A percentile compares a stretch with the other conserved stretches of the same genome.
Evolutionary conservation across 208 protist species (phyloP).

Genomic region (Angomonas ambiguus): DNA sequence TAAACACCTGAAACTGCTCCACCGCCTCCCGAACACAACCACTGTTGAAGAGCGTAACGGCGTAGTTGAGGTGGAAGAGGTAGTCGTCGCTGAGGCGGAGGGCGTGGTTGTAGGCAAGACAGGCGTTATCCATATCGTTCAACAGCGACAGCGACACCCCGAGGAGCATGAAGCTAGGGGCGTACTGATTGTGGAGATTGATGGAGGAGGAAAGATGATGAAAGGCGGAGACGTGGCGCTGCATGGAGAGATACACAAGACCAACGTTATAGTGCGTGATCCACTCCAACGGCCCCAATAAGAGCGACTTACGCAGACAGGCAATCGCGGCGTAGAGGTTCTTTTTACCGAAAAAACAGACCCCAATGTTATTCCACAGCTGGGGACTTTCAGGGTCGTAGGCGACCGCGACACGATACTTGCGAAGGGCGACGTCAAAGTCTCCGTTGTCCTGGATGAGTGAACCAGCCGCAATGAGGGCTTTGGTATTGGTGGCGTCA

Average conservation of each 20-base stretch:
- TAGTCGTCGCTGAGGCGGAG: constrained; percentile 81
- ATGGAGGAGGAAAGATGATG: constrained; percentile 92
- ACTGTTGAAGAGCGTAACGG: constrained; percentile 81
- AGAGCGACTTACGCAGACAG: constrained; percentile 93
- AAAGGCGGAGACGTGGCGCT: constrained; percentile 93
- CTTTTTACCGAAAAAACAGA: constrained; percentile 95
- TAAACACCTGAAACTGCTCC: constrained; percentile 46
- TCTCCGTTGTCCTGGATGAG: constrained; percentile 95
- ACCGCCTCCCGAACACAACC: constrained; percentile 30
- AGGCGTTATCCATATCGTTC: constrained; percentile 94
- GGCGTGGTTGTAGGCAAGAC: constrained; percentile 88
- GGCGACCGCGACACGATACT: constrained; percentile 91
- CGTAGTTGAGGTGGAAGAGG: constrained; percentile 90
- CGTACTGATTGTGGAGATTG: constrained; percentile 82
- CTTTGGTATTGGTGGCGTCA: constrained; percentile 83
- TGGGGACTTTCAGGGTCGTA: constrained; percentile 87
- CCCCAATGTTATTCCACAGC: constrained; percentile 98
- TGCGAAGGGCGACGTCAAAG: constrained; percentile 94
- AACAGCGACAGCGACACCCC: constrained; percentile 91
- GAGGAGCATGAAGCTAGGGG: constrained; percentile 92
- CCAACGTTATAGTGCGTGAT: constrained; percentile 95
- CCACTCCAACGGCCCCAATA: constrained; percentile 95
- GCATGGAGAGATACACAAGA: constrained; percentile 85
- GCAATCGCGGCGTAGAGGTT: constrained; percentile 92
- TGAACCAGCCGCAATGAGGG: constrained; percentile 91